Conservation (phyloP, 345 rosid genomes). For the Citrus hindsii region DNA sequence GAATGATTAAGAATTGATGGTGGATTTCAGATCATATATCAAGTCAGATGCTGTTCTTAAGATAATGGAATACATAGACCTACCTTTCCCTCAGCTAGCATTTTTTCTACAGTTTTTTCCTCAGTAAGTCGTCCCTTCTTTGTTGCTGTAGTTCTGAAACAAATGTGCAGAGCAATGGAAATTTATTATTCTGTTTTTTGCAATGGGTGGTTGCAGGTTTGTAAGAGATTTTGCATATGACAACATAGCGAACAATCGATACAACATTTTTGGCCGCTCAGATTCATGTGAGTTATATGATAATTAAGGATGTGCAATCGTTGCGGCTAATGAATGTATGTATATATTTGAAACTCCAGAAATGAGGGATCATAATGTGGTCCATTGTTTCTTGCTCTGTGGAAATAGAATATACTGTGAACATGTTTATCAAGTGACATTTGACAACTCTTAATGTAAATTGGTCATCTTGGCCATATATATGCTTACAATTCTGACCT, state of each 20-base stretch:
- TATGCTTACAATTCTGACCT: not conserved
- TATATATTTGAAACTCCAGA: slow-evolving; percentile 4
- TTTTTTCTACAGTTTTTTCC: slow-evolving; percentile 63
- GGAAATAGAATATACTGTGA: not conserved
- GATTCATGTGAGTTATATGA: slow-evolving; percentile 77
- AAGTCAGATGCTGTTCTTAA: slow-evolving; percentile 85
- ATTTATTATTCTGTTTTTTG: not conserved
- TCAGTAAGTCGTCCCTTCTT: slow-evolving; percentile 43
- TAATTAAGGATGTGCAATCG: not conserved
- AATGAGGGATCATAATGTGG: not conserved
- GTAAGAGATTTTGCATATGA: slow-evolving; percentile 67
- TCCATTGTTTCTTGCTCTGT: not conserved
- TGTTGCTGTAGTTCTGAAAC: not conserved
- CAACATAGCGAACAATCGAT: slow-evolving; percentile 74
- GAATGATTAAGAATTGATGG: slow-evolving; percentile 1
- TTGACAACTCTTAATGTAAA: not conserved
- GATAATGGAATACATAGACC: slow-evolving; percentile 81
- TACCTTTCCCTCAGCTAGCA: slow-evolving; percentile 86
- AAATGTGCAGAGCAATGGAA: not conserved
- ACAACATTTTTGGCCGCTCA: slow-evolving; percentile 68
- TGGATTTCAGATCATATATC: slow-evolving; percentile 62
- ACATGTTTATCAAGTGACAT: not conserved
- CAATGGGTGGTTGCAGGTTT: slow-evolving; percentile 45
- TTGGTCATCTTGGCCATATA: not conserved
- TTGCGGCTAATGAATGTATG: not conserved